phyloP scores from a whole-genome alignment of 2,329 filamentous ascomycete genomes.

The Neospermospora avenae region DNA sequence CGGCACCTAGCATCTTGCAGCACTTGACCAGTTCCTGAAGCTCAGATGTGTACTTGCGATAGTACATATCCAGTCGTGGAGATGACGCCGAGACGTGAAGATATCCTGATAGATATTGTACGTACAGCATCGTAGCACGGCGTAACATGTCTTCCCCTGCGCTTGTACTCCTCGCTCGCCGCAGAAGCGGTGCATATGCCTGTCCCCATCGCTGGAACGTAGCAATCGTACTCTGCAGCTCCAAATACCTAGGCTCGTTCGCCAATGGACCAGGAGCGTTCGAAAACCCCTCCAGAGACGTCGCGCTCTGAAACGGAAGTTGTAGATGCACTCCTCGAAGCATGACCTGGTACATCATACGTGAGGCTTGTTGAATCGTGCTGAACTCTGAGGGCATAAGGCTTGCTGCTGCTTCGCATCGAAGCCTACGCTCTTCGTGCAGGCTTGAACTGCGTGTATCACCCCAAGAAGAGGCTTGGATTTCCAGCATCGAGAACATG shows the following conservation, averaged over 20 bases:
- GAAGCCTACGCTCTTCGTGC: not conserved
- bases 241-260: not conserved
- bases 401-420: not conserved
- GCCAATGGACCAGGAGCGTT: not conserved
- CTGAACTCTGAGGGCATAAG: not conserved
- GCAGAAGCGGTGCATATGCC: not conserved
- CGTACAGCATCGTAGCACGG: not conserved
- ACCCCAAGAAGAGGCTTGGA: not conserved
- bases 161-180: not conserved
- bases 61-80: not conserved
- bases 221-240: not conserved
- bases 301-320: not conserved
- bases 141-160: not conserved
- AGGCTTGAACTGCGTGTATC: not conserved
- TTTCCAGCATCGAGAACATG: not conserved
- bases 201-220: not conserved
- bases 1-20: not conserved
- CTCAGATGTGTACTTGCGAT: not conserved
- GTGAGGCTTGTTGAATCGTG: not conserved
- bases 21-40: slow-evolving; percentile 3
- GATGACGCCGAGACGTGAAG: not conserved
- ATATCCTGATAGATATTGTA: not conserved
- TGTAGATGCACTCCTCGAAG: slow-evolving; percentile 1
- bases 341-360: not conserved
- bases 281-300: not conserved